Evolutionary conservation across 139 green algal genomes (phyloP), one percentile per base, ranked within the genome.

Genomic region (Monoraphidium neglectum): DNA sequence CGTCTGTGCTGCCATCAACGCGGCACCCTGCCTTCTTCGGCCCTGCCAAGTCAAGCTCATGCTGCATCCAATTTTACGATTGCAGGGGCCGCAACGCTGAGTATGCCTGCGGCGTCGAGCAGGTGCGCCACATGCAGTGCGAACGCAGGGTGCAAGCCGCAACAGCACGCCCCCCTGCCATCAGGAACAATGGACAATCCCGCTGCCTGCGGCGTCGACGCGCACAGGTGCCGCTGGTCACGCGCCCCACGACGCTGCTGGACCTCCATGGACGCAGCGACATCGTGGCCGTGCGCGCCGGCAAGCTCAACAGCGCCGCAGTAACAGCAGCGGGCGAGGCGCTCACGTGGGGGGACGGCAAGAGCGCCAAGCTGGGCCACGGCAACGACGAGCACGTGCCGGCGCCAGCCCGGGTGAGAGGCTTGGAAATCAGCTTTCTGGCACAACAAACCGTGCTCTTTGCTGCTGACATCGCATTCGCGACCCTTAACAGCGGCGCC

Each of bases 361-460:
- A 71, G 15, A 62, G 74, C 1, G 90, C 87, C 37, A 91, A 92
- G 85, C 86, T 94, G 18, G 90, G 90, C 0, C 88, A 89, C 28
- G 89, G 89, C 38, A 77, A 51, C 28, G 77, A 60, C 16, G 82
- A 86, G 0, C 61, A 78, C 2, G 57, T 77, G 32, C 70, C 69
- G 10, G 56, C 69, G 38, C 80, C 80, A 0, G 38, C 67, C 38
- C 60, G 77, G 75, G 82, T 84, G 59, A 12, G 43, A 12, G 8
- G 43, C 43, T 8, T 12, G 43, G 43, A 12, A 21, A 21, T 51
- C 8, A 8, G 59, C n/a, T n/a, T 28, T 37, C 24, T 15, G 5
- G 37, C 64, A 0, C 33, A 5, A 49, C n/a, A n/a, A n/a, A n/a
- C n/a, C n/a, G n/a, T n/a, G n/a, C 16, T 4, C 26, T 51, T 30